phyloP scores from a whole-genome alignment of 1,139 yeast species.

The Taphrina populina region DNA sequence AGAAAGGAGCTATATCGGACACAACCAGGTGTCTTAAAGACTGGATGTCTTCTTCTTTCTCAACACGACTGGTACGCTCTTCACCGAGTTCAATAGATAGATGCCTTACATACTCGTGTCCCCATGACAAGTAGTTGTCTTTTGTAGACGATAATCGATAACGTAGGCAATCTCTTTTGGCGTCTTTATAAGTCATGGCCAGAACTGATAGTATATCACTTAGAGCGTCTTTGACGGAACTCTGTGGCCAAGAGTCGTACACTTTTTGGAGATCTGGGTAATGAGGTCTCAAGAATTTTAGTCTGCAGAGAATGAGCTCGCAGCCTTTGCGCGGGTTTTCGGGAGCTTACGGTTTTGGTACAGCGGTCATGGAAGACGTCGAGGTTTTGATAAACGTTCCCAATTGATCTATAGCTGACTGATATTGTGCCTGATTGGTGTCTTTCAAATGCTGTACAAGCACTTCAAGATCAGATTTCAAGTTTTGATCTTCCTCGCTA shows the following conservation, averaged over 20 bases:
- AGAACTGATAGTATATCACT: constrained; percentile 90
- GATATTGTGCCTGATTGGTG: constrained; percentile 54
- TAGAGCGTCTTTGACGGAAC: constrained; percentile 43
- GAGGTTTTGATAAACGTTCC: constrained; percentile 83
- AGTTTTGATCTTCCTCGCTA: constrained; percentile 80
- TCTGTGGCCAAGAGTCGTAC: constrained; percentile 65
- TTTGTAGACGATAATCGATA: constrained; percentile 67
- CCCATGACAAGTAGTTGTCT: constrained; percentile 81
- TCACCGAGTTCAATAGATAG: constrained; percentile 92
- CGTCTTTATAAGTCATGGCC: constrained; percentile 91
- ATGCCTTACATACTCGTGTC: constrained; percentile 96
- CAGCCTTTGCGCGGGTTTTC: not conserved
- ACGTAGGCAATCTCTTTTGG: constrained; percentile 74
- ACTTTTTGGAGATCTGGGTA: constrained; percentile 65
- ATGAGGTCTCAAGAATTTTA: constrained; percentile 89
- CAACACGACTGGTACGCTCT: constrained; percentile 61
- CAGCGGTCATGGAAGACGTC: constrained; percentile 98
- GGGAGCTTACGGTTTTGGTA: constrained; percentile 70
- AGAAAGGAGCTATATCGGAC: too few relatives aligned
- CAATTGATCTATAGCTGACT: constrained; percentile 62
- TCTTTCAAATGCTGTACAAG: constrained; percentile 72
- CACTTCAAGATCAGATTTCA: constrained; percentile 82
- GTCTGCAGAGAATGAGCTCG: constrained; percentile 38
- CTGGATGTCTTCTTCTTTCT: constrained; percentile 47
- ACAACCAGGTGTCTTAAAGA: constrained; percentile 70